Evolutionary conservation across 2,329 filamentous ascomycete species (phyloP), one percentile per base, ranked within the genome.

Genomic region (Bipolaris sorokiniana): DNA sequence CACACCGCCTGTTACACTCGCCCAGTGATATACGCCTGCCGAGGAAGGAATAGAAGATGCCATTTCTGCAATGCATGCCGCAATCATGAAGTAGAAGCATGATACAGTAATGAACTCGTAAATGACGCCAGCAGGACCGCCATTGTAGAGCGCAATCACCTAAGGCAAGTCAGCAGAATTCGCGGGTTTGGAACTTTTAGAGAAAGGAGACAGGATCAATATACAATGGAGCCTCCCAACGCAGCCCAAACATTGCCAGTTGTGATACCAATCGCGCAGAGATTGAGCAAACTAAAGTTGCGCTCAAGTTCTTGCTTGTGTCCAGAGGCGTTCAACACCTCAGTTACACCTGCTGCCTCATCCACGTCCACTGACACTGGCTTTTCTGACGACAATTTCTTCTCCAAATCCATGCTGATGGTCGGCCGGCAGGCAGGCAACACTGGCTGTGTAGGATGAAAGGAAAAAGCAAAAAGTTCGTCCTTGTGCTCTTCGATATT

Each of bases 21-120:
- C 81, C 82, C 81, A 84, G 57, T 84, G 82, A 63, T 84, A 84
- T 9, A 84, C 81, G 54, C 77, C 77, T 31, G 73, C 72, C 40
- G 74, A 70, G 2, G 77, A 77, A 9, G 78, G 78, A 36, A 80
- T 78, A 4, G 77, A 73, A 23, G 77, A 80, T 3, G 80, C 79
- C 40, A 84, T 74, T 61, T 84, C 82, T 16, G 82, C 82, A 42
- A 85, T 77, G 31, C 78, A 82, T 6, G 80, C 78, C 34, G 78
- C 79, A 54, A 84, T 78, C 65, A 82, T 75, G 67, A 78, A 80
- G 67, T 84, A 84, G 69, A 82, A 83, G 37, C 82, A 65, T 1
- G 79, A 80, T 3, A 81, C 78, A 15, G 74, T 79, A 47, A 84
- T 79, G 60, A 82, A 78, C 16, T 78, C 77, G 58, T 81, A 81